Base-by-base conservation (phyloP, 2,329 filamentous ascomycete species). In the Penicillium expansum region DNA sequence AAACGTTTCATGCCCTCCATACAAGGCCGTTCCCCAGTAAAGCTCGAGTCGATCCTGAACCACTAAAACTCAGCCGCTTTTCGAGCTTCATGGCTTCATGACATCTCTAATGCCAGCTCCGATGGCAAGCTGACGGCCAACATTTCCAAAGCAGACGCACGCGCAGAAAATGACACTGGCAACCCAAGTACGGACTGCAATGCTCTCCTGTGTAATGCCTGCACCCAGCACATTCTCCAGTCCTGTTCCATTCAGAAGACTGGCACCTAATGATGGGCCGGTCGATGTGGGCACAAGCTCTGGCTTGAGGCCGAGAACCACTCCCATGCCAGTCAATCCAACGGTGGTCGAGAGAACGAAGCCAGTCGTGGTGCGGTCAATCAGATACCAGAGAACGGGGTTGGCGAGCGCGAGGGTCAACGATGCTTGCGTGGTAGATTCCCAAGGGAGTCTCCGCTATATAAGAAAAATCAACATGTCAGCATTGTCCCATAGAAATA, bases 111-210 rank as follows among this genome's bases (percentile, higher is more conserved):
- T 38, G 16, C 60, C 59, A 50, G 66, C 66, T 50, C 69, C 81
- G 61, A 85, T 75, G n/a, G 87, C 86, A 62, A 97, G 76, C 60
- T 90, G 82, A 61, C 94, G 82, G 13, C 94, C 94, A 69, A 99
- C 91, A 70, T 96, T 97, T 11, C 94, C 94, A 79, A 99, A 97
- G 75, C 92, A 97, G 10, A 97, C 85, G 65, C 91, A 92, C 69
- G 91, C 95, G 76, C 94, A 97, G 72, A 97, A 99, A 49, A 99
- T 77, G 27, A 97, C 92, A 69, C 91, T 96, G 24, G 93, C 82
- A 69, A 96, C 88, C 93, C 94, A 99, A 5, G 92, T 90, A 13
- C 86, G 87, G 18, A 89, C 56, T 82, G 83, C 58, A 83, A 78
- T 44, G 82, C 84, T 62, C 78, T 85, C 61, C 81, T 79, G 67